phyloP scores from a whole-genome alignment of 352 stramenopile genomes.

The Globisporangium irregulare region DNA sequence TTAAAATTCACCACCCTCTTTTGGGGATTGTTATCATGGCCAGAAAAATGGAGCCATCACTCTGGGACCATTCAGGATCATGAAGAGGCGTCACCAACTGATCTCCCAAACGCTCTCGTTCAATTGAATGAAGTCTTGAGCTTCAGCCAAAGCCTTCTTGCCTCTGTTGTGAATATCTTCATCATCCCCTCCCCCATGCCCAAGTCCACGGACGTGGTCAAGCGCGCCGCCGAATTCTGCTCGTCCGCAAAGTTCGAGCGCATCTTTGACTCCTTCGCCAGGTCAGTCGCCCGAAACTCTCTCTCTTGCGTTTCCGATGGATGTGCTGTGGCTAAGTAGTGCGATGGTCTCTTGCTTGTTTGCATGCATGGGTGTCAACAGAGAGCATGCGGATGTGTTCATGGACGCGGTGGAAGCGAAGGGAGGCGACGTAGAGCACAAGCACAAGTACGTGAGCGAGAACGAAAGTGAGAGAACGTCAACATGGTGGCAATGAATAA shows the following conservation, averaged over 20 bases:
- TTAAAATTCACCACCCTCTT: not conserved
- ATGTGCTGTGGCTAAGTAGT: not conserved
- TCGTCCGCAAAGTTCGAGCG: conserved; percentile 64
- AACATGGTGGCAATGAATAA: not conserved
- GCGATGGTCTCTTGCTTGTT: not conserved
- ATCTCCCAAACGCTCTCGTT: too few relatives aligned
- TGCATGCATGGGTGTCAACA: conserved; percentile 4
- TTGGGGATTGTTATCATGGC: not conserved
- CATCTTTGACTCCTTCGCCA: conserved; percentile 67
- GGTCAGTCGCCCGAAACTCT: conserved; percentile 18
- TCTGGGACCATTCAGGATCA: not conserved
- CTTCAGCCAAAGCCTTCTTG: not conserved
- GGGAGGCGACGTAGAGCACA: conserved; percentile 60
- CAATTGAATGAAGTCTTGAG: not conserved
- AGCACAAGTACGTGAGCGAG: conserved; percentile 52
- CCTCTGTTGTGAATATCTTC: not conserved
- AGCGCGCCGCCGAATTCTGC: conserved; percentile 64
- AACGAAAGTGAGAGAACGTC: not conserved
- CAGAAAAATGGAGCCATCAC: not conserved
- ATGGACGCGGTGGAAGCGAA: conserved; percentile 62
- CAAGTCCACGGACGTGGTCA: conserved; percentile 35
- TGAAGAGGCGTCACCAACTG: not conserved
- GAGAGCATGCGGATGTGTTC: conserved; percentile 56
- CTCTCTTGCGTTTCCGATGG: not conserved
- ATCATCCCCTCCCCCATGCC: not conserved